Percentiles rank a stretch among this genome's conserved stretches.
Evolutionary conservation across 2,329 filamentous ascomycete species (phyloP).

Genomic region (Colletotrichum liriopes): DNA sequence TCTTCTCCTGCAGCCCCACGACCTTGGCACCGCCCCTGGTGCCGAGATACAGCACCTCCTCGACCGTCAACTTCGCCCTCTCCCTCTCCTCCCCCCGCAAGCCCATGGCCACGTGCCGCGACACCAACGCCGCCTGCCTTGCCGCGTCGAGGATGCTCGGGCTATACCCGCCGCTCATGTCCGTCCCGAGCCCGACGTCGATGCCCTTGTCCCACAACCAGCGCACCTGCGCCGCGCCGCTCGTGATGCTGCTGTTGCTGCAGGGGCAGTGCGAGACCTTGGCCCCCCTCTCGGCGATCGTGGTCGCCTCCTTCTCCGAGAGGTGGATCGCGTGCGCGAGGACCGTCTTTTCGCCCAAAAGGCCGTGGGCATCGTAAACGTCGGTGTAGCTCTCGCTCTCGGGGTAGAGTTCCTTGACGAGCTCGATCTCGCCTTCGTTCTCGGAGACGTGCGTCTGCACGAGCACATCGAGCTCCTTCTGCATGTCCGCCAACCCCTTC

Average conservation of each 20-base stretch:
- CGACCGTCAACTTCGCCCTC: slow-evolving; percentile 80
- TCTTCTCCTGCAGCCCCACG: slow-evolving; percentile 78
- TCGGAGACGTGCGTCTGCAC: slow-evolving; percentile 94
- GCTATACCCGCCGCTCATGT: slow-evolving; percentile 90
- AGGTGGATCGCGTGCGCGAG: slow-evolving; percentile 90
- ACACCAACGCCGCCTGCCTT: slow-evolving; percentile 84
- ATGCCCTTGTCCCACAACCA: slow-evolving; percentile 82
- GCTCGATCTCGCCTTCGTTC: slow-evolving; percentile 79
- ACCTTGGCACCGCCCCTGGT: slow-evolving; percentile 90
- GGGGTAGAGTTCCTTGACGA: slow-evolving; percentile 82
- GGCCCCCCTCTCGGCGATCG: slow-evolving; percentile 73
- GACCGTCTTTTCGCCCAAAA: slow-evolving; percentile 82
- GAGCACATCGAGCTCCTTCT: slow-evolving; percentile 73
- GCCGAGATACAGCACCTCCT: slow-evolving; percentile 88
- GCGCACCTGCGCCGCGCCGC: slow-evolving; percentile 83
- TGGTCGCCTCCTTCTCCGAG: slow-evolving; percentile 73
- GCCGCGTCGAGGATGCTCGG: slow-evolving; percentile 87
- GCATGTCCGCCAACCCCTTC: slow-evolving; percentile 74
- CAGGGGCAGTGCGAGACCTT: slow-evolving; percentile 90
- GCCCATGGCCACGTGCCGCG: slow-evolving; percentile 77
- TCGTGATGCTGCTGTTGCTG: slow-evolving; percentile 87
- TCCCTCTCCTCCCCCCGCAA: slow-evolving; percentile 57
- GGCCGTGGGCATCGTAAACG: slow-evolving; percentile 82
- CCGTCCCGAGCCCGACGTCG: slow-evolving; percentile 88
- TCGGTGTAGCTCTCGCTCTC: slow-evolving; percentile 75